Conservation (phyloP, 192 early-diverging fungal species). For the Podila verticillata region DNA sequence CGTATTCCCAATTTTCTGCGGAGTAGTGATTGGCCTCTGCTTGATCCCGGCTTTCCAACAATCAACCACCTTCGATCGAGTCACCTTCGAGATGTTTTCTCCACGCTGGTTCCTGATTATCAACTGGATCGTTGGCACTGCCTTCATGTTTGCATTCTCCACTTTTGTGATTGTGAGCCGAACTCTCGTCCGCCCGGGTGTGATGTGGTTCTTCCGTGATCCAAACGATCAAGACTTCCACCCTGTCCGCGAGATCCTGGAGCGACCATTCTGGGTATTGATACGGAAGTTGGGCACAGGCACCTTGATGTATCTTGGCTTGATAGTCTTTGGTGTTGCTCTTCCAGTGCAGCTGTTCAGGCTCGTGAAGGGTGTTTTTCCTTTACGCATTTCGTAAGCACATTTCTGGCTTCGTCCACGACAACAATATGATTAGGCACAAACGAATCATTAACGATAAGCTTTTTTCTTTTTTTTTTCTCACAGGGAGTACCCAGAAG, state of each 20-base stretch:
- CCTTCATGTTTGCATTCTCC: constrained; percentile 95
- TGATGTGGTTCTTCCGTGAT: constrained; percentile 98
- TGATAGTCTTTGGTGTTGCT: constrained; percentile 80
- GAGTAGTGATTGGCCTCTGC: constrained; percentile 81
- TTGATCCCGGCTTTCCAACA: constrained; percentile 80
- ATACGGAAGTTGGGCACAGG: constrained; percentile 84
- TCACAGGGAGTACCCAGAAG: neutral
- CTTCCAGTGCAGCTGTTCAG: constrained; percentile 52
- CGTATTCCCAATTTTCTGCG: constrained; percentile 89
- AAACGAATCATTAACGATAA: constrained; percentile 12
- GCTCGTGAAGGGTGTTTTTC: constrained; percentile 56
- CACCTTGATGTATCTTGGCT: constrained; percentile 81
- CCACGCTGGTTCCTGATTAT: constrained; percentile 74
- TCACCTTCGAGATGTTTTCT: constrained; percentile 61
- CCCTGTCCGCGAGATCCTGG: constrained; percentile 92
- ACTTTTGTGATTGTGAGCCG: constrained; percentile 82
- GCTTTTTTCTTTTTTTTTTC: constrained; percentile 1
- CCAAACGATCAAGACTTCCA: constrained; percentile 95
- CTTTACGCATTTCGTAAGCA: constrained; percentile 51
- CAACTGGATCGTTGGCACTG: constrained; percentile 93
- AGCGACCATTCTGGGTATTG: constrained; percentile 77
- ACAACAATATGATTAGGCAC: too few relatives aligned
- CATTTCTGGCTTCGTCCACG: neutral
- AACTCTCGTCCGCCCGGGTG: constrained; percentile 89
- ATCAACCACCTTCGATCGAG: constrained; percentile 63